These are phyloP conservation scores for Thielaviopsis euricoi DNA, from an alignment of 2,329 filamentous ascomycete species.

Conservation along the genomic window DNA sequence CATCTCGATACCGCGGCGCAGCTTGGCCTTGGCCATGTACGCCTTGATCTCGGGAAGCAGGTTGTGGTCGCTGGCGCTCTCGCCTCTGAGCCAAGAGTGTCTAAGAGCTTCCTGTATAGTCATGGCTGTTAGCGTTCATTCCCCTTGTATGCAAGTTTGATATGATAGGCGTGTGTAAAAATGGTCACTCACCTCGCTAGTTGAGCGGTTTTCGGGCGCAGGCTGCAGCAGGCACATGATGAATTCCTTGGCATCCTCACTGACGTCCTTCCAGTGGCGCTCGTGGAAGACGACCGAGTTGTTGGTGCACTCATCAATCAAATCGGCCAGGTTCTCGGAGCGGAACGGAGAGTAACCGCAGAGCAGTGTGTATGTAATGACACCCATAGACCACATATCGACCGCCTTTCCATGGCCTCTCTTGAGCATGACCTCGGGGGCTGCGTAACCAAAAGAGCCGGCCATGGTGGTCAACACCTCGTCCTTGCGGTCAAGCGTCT, in stretches of 20 bases:
- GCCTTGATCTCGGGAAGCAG: conserved; percentile 91
- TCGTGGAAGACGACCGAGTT: conserved; percentile 87
- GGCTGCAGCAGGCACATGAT: conserved; percentile 69
- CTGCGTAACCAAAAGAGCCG: conserved; percentile 93
- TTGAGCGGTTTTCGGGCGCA: conserved; percentile 57
- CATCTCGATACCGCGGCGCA: conserved; percentile 86
- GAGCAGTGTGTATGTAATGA: conserved; percentile 95
- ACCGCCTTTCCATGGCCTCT: conserved; percentile 94
- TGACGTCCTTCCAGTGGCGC: conserved; percentile 96
- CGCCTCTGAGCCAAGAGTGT: conserved; percentile 79
- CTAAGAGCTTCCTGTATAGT: conserved; percentile 49
- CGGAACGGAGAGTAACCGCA: conserved; percentile 98
- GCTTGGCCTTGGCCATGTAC: conserved; percentile 78
- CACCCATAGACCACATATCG: conserved; percentile 98
- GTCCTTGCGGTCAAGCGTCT: conserved; percentile 82
- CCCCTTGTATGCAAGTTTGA: not conserved
- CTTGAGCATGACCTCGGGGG: conserved; percentile 96
- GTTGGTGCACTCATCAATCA: conserved; percentile 85
- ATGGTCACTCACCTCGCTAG: conserved; percentile 46
- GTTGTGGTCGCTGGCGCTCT: conserved; percentile 84
- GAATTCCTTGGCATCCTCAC: conserved; percentile 86
- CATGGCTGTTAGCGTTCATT: not conserved
- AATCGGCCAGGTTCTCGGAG: conserved; percentile 78
- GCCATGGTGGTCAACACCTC: conserved; percentile 97
- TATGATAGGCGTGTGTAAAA: not conserved